Evolutionary conservation across 148 eudicot species (phyloP).

Genomic region (Silene latifolia): DNA sequence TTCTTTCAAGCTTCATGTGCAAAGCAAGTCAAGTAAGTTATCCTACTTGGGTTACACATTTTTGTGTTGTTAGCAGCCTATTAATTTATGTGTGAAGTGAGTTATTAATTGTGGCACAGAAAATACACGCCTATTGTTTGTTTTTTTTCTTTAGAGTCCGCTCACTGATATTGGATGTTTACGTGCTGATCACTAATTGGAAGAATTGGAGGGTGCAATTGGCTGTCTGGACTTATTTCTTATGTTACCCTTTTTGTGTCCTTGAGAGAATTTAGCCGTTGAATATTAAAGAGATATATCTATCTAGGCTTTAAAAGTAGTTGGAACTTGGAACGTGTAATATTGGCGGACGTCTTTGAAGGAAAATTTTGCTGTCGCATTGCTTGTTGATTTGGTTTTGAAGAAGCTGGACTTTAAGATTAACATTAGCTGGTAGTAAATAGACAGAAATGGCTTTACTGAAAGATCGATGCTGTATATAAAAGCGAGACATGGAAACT

Average conservation of each 20-base stretch:
- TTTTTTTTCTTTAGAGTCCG: not conserved
- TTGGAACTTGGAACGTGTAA: no score
- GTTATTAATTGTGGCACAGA: not conserved
- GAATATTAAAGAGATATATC: not conserved
- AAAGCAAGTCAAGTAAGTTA: conserved; percentile 75
- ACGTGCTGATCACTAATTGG: not conserved
- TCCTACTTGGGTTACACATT: not conserved
- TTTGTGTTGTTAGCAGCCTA: not conserved
- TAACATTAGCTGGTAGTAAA: not conserved
- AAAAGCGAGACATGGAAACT: not conserved
- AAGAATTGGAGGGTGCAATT: conserved; percentile 1
- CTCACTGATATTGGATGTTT: not conserved
- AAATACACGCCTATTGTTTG: not conserved
- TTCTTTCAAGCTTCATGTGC: conserved; percentile 93
- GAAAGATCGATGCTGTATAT: not conserved
- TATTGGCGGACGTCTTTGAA: not conserved
- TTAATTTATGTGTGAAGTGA: not conserved
- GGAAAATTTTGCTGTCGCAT: not conserved
- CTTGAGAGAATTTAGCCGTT: conserved; percentile 1
- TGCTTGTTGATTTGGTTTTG: not conserved
- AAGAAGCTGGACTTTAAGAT: not conserved
- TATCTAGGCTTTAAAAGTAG: not conserved
- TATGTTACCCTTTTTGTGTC: not conserved
- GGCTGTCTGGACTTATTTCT: not conserved
- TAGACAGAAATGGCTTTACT: not conserved